phyloP scores from a whole-genome alignment of 768 basidiomycete genomes.

The Xerocomus spinulosus region DNA sequence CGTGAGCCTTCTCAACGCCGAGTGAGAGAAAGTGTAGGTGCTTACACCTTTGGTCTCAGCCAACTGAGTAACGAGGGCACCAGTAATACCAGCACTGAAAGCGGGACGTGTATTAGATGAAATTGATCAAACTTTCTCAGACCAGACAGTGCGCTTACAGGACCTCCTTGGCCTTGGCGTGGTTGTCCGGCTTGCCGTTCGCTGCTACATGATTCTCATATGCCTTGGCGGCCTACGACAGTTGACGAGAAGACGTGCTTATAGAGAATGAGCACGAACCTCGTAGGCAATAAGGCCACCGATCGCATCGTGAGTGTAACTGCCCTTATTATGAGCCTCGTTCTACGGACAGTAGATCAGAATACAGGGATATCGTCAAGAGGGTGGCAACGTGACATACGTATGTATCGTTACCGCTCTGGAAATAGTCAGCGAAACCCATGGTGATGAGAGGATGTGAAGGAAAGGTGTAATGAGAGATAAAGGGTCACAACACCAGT shows the following conservation, averaged over 20 bases:
- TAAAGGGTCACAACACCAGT: background rate
- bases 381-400: constrained; percentile 2
- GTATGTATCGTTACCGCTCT: background rate
- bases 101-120: background rate
- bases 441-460: constrained; percentile 6
- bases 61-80: constrained; percentile 3
- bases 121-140: background rate
- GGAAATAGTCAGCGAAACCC: constrained; percentile 5
- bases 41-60: constrained; percentile 16
- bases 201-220: constrained; percentile 12
- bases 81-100: constrained; percentile 5
- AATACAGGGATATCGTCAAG: background rate
- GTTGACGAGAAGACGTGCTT: background rate
- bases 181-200: constrained; percentile 18
- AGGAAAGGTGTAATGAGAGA: background rate
- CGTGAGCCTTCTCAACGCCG: background rate
- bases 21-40: background rate
- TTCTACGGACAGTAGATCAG: constrained; percentile 1
- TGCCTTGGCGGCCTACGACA: constrained; percentile 11
- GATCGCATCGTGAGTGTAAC: constrained; percentile 15
- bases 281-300: constrained; percentile 16
- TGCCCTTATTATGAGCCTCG: constrained; percentile 16
- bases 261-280: constrained; percentile 7
- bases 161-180: constrained; percentile 23
- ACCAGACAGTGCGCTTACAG: constrained; percentile 5